Conservation (phyloP, 257 asterid genomes). For the Ocimum tenuiflorum region DNA sequence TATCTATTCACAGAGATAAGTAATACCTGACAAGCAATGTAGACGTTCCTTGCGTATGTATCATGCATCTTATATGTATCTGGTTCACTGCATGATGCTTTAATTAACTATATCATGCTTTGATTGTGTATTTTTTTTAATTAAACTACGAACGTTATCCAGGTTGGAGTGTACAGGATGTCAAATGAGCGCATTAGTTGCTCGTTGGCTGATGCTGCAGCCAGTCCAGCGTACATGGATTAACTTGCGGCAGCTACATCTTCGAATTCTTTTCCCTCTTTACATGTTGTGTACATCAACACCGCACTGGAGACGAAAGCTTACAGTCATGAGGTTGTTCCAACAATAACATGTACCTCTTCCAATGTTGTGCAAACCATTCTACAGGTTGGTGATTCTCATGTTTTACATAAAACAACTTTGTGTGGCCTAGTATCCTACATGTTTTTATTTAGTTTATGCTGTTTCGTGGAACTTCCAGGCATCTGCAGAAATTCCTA, state of each 20-base stretch:
- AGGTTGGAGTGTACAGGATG: conserved; percentile 97
- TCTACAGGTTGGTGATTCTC: conserved; percentile 54
- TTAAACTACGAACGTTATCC: conserved; percentile 17
- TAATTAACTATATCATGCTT: not conserved
- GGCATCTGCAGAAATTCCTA: conserved; percentile 84
- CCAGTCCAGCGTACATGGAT: conserved; percentile 80
- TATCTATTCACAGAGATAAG: not conserved
- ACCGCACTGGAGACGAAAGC: conserved; percentile 96
- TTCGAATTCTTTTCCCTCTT: conserved; percentile 70
- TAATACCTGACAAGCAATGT: not conserved
- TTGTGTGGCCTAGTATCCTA: not conserved
- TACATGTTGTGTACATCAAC: conserved; percentile 89
- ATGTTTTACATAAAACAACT: not conserved
- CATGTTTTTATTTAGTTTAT: not conserved
- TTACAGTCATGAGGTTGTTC: conserved; percentile 84
- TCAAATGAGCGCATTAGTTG: conserved; percentile 79
- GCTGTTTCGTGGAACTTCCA: conserved; percentile 25
- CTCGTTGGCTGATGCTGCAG: conserved; percentile 94
- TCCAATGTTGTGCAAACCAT: conserved; percentile 89
- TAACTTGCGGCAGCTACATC: conserved; percentile 63
- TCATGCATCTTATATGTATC: not conserved
- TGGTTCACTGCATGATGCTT: not conserved
- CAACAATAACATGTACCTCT: conserved; percentile 95
- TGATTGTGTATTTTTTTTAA: too few relatives aligned
- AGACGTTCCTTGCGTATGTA: not conserved